Evolutionary conservation across 2,329 filamentous ascomycete genomes (phyloP).

Genomic region (Alternaria gaisen): DNA sequence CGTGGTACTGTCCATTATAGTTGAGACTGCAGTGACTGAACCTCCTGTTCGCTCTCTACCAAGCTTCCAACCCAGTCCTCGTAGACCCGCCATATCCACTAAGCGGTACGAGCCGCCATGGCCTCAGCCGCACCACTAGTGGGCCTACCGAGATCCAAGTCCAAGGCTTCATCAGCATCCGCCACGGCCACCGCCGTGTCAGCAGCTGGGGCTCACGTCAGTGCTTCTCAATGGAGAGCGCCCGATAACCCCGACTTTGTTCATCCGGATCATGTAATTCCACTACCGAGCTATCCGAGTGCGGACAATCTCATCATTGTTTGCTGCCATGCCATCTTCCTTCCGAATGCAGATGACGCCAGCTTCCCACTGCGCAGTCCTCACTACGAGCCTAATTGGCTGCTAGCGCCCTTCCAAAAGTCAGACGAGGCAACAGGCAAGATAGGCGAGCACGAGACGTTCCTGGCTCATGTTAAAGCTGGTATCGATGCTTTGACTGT

Average conservation of each 20-base stretch:
- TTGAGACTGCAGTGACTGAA: neutral
- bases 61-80: constrained; percentile 13
- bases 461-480: constrained; percentile 75
- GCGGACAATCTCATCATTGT: constrained; percentile 72
- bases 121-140: constrained; percentile 41
- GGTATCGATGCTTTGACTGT: constrained; percentile 65
- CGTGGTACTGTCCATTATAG: constrained; percentile 1
- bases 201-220: constrained; percentile 10
- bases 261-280: constrained; percentile 42
- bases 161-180: constrained; percentile 16
- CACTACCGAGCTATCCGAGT: constrained; percentile 34
- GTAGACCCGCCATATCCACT: constrained; percentile 12
- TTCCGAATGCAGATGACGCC: constrained; percentile 37
- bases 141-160: constrained; percentile 45
- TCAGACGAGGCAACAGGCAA: constrained; percentile 50
- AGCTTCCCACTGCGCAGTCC: constrained; percentile 42
- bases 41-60: neutral
- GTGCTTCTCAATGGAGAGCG: constrained; percentile 9
- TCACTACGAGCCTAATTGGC: constrained; percentile 58
- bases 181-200: constrained; percentile 18
- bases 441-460: constrained; percentile 78
- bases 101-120: constrained; percentile 30
- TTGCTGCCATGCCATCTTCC: constrained; percentile 85
- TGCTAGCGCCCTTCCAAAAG: constrained; percentile 78
- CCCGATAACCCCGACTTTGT: constrained; percentile 31